Percentiles rank a stretch among this genome's conserved stretches.
phyloP scores from a whole-genome alignment of 2,329 filamentous ascomycete species.

The Xylariaceae sp. region DNA sequence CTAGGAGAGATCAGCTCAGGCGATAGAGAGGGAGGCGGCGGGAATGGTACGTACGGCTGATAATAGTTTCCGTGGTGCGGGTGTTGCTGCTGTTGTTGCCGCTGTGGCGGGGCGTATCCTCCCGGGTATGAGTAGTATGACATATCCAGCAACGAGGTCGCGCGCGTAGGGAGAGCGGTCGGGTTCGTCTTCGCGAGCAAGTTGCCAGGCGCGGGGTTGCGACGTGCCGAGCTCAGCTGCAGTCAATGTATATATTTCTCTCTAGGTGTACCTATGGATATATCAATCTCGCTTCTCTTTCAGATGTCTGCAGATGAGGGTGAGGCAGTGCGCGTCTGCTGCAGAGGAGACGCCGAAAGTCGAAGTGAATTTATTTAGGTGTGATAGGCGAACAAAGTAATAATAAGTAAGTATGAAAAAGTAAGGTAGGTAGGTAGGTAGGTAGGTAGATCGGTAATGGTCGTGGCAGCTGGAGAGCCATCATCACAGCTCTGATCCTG shows the following conservation, averaged over 20 bases:
- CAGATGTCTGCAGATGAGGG: background rate
- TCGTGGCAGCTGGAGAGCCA: too few relatives aligned
- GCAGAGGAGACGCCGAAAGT: background rate
- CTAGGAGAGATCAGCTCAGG: slow-evolving; percentile 26
- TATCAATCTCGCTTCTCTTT: too few relatives aligned
- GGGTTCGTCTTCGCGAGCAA: slow-evolving; percentile 1
- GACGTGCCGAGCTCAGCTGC: background rate
- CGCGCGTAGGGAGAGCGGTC: slow-evolving; percentile 1
- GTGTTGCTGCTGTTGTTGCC: slow-evolving; percentile 27
- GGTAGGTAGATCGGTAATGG: too few relatives aligned
- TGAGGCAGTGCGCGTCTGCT: background rate
- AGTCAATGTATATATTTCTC: background rate
- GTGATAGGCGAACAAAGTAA: too few relatives aligned
- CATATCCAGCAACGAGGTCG: slow-evolving; percentile 22
- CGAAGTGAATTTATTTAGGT: too few relatives aligned
- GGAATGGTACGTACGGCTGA: slow-evolving; percentile 24
- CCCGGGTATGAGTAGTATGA: slow-evolving; percentile 32
- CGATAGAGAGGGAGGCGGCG: slow-evolving; percentile 3
- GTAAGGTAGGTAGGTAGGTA: too few relatives aligned
- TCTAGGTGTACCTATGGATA: too few relatives aligned
- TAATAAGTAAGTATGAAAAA: too few relatives aligned
- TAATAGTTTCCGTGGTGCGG: slow-evolving; percentile 30
- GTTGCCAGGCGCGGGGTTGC: background rate
- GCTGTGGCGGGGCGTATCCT: slow-evolving; percentile 32
- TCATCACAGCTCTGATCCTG: too few relatives aligned